Base-by-base conservation (phyloP, 2,329 filamentous ascomycete genomes). In the Phialophora tarda region DNA sequence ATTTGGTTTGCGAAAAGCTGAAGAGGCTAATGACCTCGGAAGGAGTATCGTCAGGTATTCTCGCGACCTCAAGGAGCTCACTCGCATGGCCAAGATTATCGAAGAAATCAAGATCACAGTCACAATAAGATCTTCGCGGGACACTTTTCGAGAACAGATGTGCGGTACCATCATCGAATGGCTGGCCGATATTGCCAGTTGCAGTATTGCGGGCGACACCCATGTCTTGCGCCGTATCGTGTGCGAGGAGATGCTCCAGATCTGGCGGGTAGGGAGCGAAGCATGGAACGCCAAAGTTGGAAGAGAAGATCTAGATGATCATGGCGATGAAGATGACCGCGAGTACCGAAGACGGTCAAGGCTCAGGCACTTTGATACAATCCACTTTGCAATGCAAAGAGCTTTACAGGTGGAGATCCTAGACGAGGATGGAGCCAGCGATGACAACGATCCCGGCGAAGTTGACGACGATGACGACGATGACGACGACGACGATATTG, bases 131-230 rank as follows among this genome's bases (percentile, higher is more conserved):
- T 97, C 94, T 10, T 88, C 95, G 4, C 87, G 96, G 72, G 95
- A 99, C 78, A 98, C 93, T 0, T 99, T 98, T 80, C 87, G 95
- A 66, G 95, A 99, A 77, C 91, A 98, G 77, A 99, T 99, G 96
- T 97, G 93, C 73, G 93, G 91, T n/a, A 92, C 93, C 17, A 94
- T 99, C 68, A 90, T 99, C 62, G 93, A 97, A 73, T 99, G 96
- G 96, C 85, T 99, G 23, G 86, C 89, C 60, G 96, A 99, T 77
- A 96, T 99, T 73, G 87, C 93, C 7, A 93, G 93, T 32, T 97
- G 93, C 78, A 90, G 88, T 61, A 91, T 97, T 55, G 92, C 92
- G 1, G 83, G 87, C 34, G 92, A 99, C 74, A 86, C 88, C 68
- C 84, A 91, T 66, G 88, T 98, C 21, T 82, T 99, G 51, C 87